Evolutionary conservation across 345 rosid genomes (phyloP), one percentile per base, ranked within the genome.

Genomic region (Aquilaria yunnanensis): DNA sequence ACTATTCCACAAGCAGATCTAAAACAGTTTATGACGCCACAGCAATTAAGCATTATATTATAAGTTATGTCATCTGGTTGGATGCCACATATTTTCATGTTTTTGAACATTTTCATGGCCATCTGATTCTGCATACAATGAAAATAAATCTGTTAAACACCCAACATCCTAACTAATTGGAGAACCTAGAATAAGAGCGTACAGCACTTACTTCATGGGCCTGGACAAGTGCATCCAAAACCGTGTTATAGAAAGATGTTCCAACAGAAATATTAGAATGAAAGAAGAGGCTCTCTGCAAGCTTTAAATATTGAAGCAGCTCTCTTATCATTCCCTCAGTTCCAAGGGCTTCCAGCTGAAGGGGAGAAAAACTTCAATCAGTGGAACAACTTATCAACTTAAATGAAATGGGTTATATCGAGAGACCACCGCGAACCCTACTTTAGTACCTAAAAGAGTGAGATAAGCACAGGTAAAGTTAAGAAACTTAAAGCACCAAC

Each of bases 311-410:
- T 13, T 65, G 74, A 51, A 88, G 65, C 73, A 88, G 71, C 75
- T 88, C 85, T 51, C 64, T 70, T 67, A 72, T 75, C 96, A 90
- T 81, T 61, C 88, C 97, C 77, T 83, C 99, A 54, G 76, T 67
- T 67, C 96, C 95, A 52, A 88, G 82, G 34, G 85, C 95, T 77
- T 72, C 80, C 54, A 93, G 79, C 97, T 93, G 77, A 67, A 67
- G 62, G 70, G 32, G 47, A 48, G 16, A 30, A 62, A 67, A 55
- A 12, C 43, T 37, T 37, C 43, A 37, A 37, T 37, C 43, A 37
- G 7, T 7, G 7, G 7, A 37, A 37, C 5, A 37, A 37, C 7
- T 37, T 7, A 37, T 37, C 43, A 37, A 37, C 43, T 37, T 7
- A 37, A 3, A 37, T 37, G 43, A 37, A 37, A 37, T 37, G 43